phyloP scores from a whole-genome alignment of 2,329 filamentous ascomycete genomes.

The Lasiodiplodia theobromae region DNA sequence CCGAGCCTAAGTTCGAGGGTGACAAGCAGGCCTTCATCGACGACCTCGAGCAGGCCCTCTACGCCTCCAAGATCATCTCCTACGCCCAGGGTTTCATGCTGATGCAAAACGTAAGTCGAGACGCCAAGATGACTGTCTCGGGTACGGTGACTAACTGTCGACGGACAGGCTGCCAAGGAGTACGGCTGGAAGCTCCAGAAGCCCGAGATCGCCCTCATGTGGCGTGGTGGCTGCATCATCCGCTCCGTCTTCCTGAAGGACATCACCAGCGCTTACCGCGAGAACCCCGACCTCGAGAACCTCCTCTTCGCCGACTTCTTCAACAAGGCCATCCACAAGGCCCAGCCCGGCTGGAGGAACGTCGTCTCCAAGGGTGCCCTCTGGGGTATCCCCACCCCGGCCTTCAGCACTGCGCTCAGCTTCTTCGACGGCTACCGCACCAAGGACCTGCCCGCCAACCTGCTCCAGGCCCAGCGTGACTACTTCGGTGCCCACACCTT shows the following conservation, averaged over 20 bases:
- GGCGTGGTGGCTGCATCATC: slow-evolving; percentile 99
- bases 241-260: slow-evolving; percentile 99
- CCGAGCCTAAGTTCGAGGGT: slow-evolving; percentile 80
- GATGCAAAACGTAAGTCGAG: slow-evolving; percentile 84
- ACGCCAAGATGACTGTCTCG: background rate
- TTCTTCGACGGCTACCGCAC: slow-evolving; percentile 99
- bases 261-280: slow-evolving; percentile 96
- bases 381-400: slow-evolving; percentile 93
- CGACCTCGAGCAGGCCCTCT: slow-evolving; percentile 97
- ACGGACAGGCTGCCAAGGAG: slow-evolving; percentile 82
- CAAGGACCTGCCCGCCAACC: slow-evolving; percentile 95
- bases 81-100: slow-evolving; percentile 99
- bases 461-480: slow-evolving; percentile 98
- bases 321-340: slow-evolving; percentile 98
- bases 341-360: slow-evolving; percentile 67
- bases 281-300: slow-evolving; percentile 94
- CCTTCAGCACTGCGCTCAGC: slow-evolving; percentile 94
- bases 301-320: slow-evolving; percentile 99
- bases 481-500: slow-evolving; percentile 83
- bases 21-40: slow-evolving; percentile 93
- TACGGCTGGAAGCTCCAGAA: slow-evolving; percentile 99
- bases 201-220: slow-evolving; percentile 99
- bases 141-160: slow-evolving; percentile 35
- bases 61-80: slow-evolving; percentile 99
- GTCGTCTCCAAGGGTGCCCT: slow-evolving; percentile 90